Evolutionary conservation across 805 yeast genomes (phyloP).

Genomic region (Suhomyces xylopsoci): DNA sequence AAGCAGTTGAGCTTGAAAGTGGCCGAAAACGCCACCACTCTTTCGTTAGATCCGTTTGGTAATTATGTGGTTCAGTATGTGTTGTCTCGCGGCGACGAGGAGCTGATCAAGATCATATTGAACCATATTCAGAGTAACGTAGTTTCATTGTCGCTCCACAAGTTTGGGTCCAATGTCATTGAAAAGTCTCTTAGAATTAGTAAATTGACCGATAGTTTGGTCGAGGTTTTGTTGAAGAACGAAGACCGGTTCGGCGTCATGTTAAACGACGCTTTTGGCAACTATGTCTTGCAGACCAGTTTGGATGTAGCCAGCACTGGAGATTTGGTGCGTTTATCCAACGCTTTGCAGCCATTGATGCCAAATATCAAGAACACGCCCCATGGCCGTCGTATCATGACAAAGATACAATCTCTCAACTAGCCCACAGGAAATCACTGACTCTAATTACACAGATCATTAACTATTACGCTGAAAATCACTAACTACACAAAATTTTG

Average conservation of each 20-base stretch:
- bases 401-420: conserved; percentile 43
- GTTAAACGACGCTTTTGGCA: conserved; percentile 58
- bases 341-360: conserved; percentile 66
- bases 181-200: conserved; percentile 53
- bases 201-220: conserved; percentile 44
- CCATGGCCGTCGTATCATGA: conserved; percentile 89
- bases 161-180: conserved; percentile 45
- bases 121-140: conserved; percentile 35
- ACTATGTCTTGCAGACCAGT: conserved; percentile 57
- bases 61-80: conserved; percentile 96
- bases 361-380: conserved; percentile 85
- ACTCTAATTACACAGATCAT: too few relatives aligned
- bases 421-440: too few relatives aligned
- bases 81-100: conserved; percentile 47
- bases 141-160: conserved; percentile 51
- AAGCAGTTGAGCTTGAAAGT: conserved; percentile 63
- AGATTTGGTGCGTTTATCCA: conserved; percentile 55
- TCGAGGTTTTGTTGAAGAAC: conserved; percentile 40
- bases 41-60: conserved; percentile 92
- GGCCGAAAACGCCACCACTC: conserved; percentile 61
- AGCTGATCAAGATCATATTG: conserved; percentile 30
- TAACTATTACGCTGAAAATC: too few relatives aligned
- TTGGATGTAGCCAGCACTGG: conserved; percentile 51
- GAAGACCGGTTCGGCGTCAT: conserved; percentile 36
- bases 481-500: too few relatives aligned